phyloP scores from a whole-genome alignment of 768 basidiomycete genomes.

The Tylopilus intermedius region DNA sequence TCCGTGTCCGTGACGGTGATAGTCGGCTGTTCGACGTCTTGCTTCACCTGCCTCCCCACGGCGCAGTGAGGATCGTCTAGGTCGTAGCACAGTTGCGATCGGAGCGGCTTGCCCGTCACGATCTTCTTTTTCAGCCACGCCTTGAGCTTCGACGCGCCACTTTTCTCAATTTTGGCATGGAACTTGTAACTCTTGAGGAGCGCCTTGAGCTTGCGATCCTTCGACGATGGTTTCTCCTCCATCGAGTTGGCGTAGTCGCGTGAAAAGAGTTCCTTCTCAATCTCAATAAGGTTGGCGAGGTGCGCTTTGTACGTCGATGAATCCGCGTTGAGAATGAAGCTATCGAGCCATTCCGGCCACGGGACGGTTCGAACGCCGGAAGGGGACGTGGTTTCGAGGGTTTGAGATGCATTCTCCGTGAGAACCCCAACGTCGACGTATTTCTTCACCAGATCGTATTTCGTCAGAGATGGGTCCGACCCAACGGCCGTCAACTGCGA shows the following conservation, averaged over 20 bases:
- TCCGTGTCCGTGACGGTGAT: constrained; percentile 24
- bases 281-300: constrained; percentile 32
- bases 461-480: constrained; percentile 10
- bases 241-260: constrained; percentile 15
- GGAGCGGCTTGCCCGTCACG: constrained; percentile 33
- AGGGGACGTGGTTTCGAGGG: constrained; percentile 16
- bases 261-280: constrained; percentile 32
- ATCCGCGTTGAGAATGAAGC: constrained; percentile 32
- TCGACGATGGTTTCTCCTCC: constrained; percentile 24
- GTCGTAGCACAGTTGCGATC: constrained; percentile 38
- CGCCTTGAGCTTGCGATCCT: constrained; percentile 39
- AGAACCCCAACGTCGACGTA: constrained; percentile 18
- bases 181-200: constrained; percentile 41
- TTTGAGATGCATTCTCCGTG: constrained; percentile 16
- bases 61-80: constrained; percentile 37
- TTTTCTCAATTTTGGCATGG: constrained; percentile 27
- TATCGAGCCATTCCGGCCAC: constrained; percentile 40
- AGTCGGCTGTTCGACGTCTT: constrained; percentile 15
- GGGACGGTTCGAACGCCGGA: constrained; percentile 28
- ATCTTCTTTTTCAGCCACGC: constrained; percentile 64
- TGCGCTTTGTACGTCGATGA: constrained; percentile 34
- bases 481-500: constrained; percentile 53
- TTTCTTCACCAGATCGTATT: constrained; percentile 15
- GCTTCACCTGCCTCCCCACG: constrained; percentile 36
- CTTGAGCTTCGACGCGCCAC: constrained; percentile 48